phyloP scores from a whole-genome alignment of 371 early-diverging fungal genomes.

The Rhizopus microsporus region DNA sequence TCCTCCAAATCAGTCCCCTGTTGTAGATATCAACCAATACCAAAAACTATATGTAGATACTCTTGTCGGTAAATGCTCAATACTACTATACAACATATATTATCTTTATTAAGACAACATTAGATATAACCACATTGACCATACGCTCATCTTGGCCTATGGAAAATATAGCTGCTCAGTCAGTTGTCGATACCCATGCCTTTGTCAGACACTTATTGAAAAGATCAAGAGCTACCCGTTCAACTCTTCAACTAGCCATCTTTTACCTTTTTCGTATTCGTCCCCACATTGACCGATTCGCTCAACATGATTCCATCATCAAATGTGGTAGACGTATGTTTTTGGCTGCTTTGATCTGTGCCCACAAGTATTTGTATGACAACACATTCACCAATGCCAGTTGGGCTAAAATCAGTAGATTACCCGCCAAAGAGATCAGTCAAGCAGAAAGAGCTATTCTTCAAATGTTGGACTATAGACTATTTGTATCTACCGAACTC shows the following conservation, averaged over 20 bases:
- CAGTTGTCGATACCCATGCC: conserved; percentile 62
- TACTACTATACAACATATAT: not conserved
- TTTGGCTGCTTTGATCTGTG: conserved; percentile 74
- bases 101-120: conserved; percentile 31
- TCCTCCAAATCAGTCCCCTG: conserved; percentile 5
- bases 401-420: conserved; percentile 79
- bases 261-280: conserved; percentile 70
- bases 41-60: conserved; percentile 45
- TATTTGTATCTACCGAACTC: conserved; percentile 62
- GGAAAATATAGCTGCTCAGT: conserved; percentile 37
- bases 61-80: conserved; percentile 40
- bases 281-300: conserved; percentile 37
- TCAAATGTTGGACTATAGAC: conserved; percentile 70
- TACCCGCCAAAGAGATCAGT: conserved; percentile 72
- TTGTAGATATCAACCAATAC: conserved; percentile 19
- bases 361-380: conserved; percentile 81
- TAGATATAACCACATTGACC: conserved; percentile 61
- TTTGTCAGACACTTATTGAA: conserved; percentile 79
- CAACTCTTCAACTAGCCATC: conserved; percentile 77
- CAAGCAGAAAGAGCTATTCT: conserved; percentile 73
- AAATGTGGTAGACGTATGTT: conserved; percentile 82
- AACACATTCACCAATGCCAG: conserved; percentile 80
- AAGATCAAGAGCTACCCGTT: conserved; percentile 77
- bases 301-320: conserved; percentile 40
- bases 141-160: conserved; percentile 40